Evolutionary conservation across 169 alveolate species (phyloP).

Genomic region (Amoebophrya sp.): DNA sequence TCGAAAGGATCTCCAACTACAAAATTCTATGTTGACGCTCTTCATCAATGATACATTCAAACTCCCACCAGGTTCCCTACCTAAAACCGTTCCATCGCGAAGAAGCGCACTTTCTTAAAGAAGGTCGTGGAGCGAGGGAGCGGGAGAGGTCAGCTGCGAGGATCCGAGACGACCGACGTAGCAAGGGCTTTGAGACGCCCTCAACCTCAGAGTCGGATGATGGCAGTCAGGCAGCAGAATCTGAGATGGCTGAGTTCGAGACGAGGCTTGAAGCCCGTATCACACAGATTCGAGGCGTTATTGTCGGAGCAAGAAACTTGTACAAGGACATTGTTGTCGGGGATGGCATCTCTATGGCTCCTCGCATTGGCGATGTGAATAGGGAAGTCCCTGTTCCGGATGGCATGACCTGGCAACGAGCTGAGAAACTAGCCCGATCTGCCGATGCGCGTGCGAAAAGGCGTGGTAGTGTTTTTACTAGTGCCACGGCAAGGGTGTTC

Average conservation of each 20-base stretch:
- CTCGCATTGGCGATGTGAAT: not conserved
- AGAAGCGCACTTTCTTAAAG: not conserved
- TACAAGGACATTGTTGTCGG: slow-evolving; percentile 12
- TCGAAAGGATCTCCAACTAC: too few species aligned
- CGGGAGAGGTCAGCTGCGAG: not conserved
- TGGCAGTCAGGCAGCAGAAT: not conserved
- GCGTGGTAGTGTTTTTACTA: not conserved
- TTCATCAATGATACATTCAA: too few species aligned
- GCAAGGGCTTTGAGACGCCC: not conserved
- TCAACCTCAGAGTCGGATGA: not conserved
- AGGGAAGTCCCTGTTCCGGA: not conserved
- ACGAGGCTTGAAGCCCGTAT: not conserved
- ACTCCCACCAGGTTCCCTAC: not conserved
- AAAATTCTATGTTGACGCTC: too few species aligned
- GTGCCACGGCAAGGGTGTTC: not conserved
- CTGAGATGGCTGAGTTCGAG: not conserved
- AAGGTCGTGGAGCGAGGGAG: not conserved
- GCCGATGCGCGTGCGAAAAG: not conserved
- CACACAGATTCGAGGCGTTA: not conserved
- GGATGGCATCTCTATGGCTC: slow-evolving; percentile 1
- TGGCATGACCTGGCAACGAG: slow-evolving; percentile 15
- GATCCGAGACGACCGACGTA: not conserved
- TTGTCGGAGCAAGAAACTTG: not conserved
- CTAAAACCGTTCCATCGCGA: not conserved
- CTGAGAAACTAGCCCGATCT: not conserved